Evolutionary conservation across 2,329 filamentous ascomycete genomes (phyloP).

Genomic region (Aspergillus glaucus): DNA sequence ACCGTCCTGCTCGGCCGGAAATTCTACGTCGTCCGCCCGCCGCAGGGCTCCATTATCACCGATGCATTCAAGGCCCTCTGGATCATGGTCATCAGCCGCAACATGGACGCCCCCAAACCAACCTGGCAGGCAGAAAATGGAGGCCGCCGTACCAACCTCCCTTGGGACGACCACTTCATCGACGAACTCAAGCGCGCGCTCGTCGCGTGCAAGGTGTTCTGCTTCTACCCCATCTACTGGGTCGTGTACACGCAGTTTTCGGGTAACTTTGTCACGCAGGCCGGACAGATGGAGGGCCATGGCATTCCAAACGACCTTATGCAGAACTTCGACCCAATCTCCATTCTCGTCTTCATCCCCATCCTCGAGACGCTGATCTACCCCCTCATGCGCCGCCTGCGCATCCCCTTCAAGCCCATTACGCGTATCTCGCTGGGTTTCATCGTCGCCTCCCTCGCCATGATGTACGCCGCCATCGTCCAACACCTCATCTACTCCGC

Average conservation of each 20-base stretch:
- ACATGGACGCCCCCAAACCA: slow-evolving; percentile 60
- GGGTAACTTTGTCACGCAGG: slow-evolving; percentile 62
- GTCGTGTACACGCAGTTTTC: slow-evolving; percentile 63
- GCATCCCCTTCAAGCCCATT: slow-evolving; percentile 65
- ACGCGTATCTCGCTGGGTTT: slow-evolving; percentile 70
- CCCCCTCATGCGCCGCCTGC: slow-evolving; percentile 57
- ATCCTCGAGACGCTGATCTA: slow-evolving; percentile 65
- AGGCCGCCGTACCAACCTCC: slow-evolving; percentile 34
- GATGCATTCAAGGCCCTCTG: slow-evolving; percentile 58
- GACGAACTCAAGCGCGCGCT: slow-evolving; percentile 64
- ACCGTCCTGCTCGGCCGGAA: slow-evolving; percentile 46
- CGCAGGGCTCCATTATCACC: slow-evolving; percentile 59
- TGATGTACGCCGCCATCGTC: slow-evolving; percentile 55
- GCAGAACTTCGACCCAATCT: slow-evolving; percentile 68
- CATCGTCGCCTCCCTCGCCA: slow-evolving; percentile 56
- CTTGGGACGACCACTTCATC: slow-evolving; percentile 65
- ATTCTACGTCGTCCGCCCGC: slow-evolving; percentile 43
- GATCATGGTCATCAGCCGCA: slow-evolving; percentile 47
- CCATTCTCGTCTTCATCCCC: slow-evolving; percentile 69
- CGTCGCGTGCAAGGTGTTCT: slow-evolving; percentile 63
- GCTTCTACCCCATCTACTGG: slow-evolving; percentile 66
- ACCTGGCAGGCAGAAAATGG: slow-evolving; percentile 54
- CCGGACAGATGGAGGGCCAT: slow-evolving; percentile 55
- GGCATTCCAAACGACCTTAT: slow-evolving; percentile 73
- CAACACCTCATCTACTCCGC: slow-evolving; percentile 51